Evolutionary conservation across 352 stramenopile species (phyloP), one percentile per base, ranked within the genome.

Genomic region (Pythium periplocum): DNA sequence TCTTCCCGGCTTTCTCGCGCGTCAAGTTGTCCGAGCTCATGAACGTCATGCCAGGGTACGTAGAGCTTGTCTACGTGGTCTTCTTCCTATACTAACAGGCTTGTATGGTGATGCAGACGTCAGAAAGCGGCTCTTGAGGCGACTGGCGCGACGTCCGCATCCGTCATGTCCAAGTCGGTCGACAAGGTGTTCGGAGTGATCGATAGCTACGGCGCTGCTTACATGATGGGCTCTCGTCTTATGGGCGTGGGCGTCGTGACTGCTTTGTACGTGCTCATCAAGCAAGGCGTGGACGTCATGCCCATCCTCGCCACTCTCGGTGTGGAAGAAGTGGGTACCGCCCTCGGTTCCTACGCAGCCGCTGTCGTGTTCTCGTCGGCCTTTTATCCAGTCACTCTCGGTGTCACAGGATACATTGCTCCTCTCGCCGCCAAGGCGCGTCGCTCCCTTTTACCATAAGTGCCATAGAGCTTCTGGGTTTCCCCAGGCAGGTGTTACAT

Each of bases 181-280:
- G 71, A 68, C n/a, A 84, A 69, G 48, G 69, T 81, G 35, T 89
- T 76, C 48, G 66, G 78, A 48, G 74, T 93, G 17, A 73, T 95
- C 6, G 79, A 95, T 75, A 88, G 78, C 57, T 95, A 95, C 60
- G 86, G 86, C 36, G 86, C 86, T 0, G 78, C 82, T 9, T 95
- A 95, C 68, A 93, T 95, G 80, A 92, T 95, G 69, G 79, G 82
- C 45, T 92, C 86, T 37, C 84, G 86, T 6, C 64, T 93, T 51
- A 76, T 83, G 34, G 84, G 86, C 42, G 81, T 95, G 0, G 57
- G 71, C 10, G 83, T 95, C 30, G 82, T 94, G 31, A 84, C 73
- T 30, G 62, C 49, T 5, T 62, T 95, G 6, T 93, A 95, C 61
- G 34, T 73, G 0, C 64, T 90, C 11, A 90, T 95, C 57, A 82